Evolutionary conservation across 441 rosid genomes (phyloP).

Genomic region (Biscutella laevigata): DNA sequence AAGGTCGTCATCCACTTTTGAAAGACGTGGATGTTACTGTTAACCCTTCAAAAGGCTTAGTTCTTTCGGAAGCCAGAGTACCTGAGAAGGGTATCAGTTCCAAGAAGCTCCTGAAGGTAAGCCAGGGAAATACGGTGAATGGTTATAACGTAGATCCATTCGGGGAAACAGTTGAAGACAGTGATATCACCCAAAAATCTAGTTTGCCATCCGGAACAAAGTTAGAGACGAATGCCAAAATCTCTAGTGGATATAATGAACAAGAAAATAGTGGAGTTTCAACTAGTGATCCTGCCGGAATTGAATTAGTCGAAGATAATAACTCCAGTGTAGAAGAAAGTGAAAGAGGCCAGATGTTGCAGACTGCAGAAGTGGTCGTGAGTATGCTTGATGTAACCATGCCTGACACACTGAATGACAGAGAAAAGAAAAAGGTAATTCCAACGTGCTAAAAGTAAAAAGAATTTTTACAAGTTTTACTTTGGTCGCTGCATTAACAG

Average conservation of each 20-base stretch:
- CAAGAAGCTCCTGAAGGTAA: constrained; percentile 40
- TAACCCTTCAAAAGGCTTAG: constrained; percentile 58
- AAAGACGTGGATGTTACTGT: constrained; percentile 74
- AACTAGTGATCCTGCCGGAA: constrained; percentile 31
- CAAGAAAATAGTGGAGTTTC: constrained; percentile 25
- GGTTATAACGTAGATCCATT: constrained; percentile 33
- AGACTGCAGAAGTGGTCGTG: constrained; percentile 70
- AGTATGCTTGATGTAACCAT: constrained; percentile 76
- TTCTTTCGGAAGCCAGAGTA: constrained; percentile 39
- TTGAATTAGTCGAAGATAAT: constrained; percentile 38
- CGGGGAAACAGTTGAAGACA: constrained; percentile 30
- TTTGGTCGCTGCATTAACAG: constrained; percentile 19
- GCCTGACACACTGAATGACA: constrained; percentile 67
- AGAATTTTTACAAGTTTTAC: neutral
- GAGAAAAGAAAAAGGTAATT: constrained; percentile 69
- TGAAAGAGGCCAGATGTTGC: constrained; percentile 61
- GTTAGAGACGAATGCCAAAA: constrained; percentile 27
- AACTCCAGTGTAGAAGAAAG: constrained; percentile 31
- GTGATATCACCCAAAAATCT: constrained; percentile 21
- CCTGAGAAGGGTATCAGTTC: constrained; percentile 28
- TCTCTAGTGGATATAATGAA: constrained; percentile 24
- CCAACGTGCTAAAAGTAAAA: neutral
- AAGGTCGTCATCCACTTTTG: constrained; percentile 96
- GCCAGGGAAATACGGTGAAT: constrained; percentile 32
- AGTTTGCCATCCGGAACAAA: constrained; percentile 28